Evolutionary conservation across 225 moss, liverwort and hornwort genomes (phyloP).

Genomic region (Pseudisothecium myosuroides): DNA sequence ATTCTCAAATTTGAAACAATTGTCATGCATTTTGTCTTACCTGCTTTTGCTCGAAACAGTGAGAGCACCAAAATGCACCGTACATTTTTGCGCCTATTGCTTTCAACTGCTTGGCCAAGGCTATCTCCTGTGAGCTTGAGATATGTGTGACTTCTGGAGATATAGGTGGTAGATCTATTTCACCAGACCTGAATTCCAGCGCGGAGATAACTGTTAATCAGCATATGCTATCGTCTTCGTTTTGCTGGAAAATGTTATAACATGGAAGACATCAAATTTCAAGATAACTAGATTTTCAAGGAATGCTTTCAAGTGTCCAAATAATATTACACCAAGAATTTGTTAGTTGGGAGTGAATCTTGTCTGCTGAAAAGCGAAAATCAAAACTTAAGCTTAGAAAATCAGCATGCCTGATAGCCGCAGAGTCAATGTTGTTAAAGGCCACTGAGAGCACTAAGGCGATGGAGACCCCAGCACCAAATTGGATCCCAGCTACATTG

Average conservation of each 20-base stretch:
- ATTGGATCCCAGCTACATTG: slow-evolving; percentile 64
- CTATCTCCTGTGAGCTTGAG: slow-evolving; percentile 55
- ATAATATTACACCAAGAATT: background rate
- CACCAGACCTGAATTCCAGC: slow-evolving; percentile 20
- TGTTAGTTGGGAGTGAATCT: background rate
- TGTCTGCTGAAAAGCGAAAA: background rate
- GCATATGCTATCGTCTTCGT: background rate
- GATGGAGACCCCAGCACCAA: slow-evolving; percentile 46
- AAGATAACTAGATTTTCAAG: background rate
- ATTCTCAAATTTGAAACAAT: background rate
- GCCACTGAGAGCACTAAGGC: slow-evolving; percentile 62
- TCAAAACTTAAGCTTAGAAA: background rate
- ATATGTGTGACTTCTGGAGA: slow-evolving; percentile 74
- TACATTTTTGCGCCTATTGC: slow-evolving; percentile 95
- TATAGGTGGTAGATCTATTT: slow-evolving; percentile 64
- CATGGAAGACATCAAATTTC: background rate
- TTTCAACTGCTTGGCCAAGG: slow-evolving; percentile 76
- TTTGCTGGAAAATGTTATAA: background rate
- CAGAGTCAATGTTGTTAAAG: slow-evolving; percentile 48
- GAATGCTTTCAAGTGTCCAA: background rate
- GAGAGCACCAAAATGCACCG: slow-evolving; percentile 99
- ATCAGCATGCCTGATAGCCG: slow-evolving; percentile 30
- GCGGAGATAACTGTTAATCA: background rate
- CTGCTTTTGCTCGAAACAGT: slow-evolving; percentile 97
- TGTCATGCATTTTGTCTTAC: slow-evolving; percentile 1